Base-by-base conservation (phyloP, 768 basidiomycete species). In the Naganishia vaughanmartiniae region DNA sequence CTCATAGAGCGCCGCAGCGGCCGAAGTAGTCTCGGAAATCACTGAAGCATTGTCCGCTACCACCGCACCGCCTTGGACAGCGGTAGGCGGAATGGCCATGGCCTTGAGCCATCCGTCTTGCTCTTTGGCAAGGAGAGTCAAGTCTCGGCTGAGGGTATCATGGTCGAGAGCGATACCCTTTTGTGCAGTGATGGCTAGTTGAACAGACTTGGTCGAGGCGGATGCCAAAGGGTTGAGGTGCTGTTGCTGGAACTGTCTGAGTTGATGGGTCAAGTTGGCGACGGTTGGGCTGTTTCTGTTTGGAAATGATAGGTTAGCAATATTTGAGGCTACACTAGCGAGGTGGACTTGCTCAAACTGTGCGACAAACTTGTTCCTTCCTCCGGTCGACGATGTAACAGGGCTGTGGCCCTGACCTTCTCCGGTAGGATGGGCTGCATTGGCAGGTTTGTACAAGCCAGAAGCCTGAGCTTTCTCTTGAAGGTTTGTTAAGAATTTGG, bases 151-250 rank as follows among this genome's bases (percentile, higher is more conserved):
- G 51, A 72, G 55, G 2, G 66, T 67, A 28, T 72, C 71, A 30
- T 72, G 66, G 31, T 72, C 71, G 24, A 72, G 54, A 6, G 71
- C 71, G 14, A 72, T 66, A 6, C 71, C 71, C 66, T 72, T 72
- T n/a, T 68, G 66, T 10, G 71, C 66, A 14, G 71, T 72, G 51
- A 72, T 72, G 26, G 66, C 66, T 14, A 67, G 58, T 30, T 72
- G 71, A 17, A 72, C 24, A 7, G 54, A 66, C 46, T 68, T 72
- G 36, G 67, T 45, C 21, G 57, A 57, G 14, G 56, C 55, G 2
- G 51, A 46, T 6, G 66, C 55, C 26, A 46, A 31, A 21, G 63
- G 48, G 24, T 53, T 65, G 36, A 71, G 65, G 57, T 72, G 58
- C 30, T 72, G 65, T 34, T 72, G 71, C 34, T 72, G 66, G 31